phyloP scores from a whole-genome alignment of 2,329 filamentous ascomycete genomes.

The Pseudopithomyces chartarum region DNA sequence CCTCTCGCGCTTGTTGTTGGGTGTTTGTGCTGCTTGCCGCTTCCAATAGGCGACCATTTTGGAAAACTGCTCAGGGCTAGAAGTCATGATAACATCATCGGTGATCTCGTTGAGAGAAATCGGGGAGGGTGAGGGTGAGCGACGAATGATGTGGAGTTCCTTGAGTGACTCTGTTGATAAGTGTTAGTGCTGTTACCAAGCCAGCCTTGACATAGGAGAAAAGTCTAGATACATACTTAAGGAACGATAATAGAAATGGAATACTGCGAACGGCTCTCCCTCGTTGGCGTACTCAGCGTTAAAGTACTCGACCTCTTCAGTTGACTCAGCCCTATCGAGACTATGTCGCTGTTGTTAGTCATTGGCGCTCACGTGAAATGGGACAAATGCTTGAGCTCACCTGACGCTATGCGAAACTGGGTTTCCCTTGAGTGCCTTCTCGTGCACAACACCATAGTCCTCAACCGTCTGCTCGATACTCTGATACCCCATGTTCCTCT shows the following conservation, averaged over 20 bases:
- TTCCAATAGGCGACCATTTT: conserved; percentile 4
- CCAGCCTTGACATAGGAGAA: not conserved
- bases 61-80: not conserved
- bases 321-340: conserved; percentile 5
- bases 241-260: conserved; percentile 28
- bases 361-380: not conserved
- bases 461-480: conserved; percentile 21
- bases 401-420: conserved; percentile 14
- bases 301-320: conserved; percentile 9
- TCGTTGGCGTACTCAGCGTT: conserved; percentile 8
- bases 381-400: conserved; percentile 8
- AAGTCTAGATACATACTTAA: conserved; percentile 9
- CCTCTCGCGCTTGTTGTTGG: conserved; percentile 1
- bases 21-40: not conserved
- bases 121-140: conserved; percentile 28
- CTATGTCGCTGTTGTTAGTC: conserved; percentile 2
- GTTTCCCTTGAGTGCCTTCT: conserved; percentile 23
- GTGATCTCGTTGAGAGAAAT: conserved; percentile 9
- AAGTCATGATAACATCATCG: not conserved
- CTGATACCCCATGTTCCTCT: not conserved
- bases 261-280: conserved; percentile 19
- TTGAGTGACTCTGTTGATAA: conserved; percentile 29
- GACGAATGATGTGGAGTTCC: conserved; percentile 33
- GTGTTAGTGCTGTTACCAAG: not conserved
- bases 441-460: conserved; percentile 14